Evolutionary conservation across 2,329 filamentous ascomycete species (phyloP).

Genomic region (Hypoxylon sp.): DNA sequence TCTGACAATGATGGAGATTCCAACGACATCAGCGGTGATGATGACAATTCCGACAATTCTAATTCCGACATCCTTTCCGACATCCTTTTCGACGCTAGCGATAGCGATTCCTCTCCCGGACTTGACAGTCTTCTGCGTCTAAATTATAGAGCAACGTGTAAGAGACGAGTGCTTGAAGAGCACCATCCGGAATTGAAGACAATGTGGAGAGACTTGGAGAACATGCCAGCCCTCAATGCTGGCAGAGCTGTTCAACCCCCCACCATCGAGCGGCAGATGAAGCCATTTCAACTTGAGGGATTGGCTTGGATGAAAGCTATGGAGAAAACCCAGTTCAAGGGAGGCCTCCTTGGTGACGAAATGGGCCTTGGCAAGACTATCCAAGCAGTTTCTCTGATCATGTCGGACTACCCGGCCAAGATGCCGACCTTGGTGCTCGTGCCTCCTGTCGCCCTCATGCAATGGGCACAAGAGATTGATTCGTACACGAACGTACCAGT

Average conservation of each 20-base stretch:
- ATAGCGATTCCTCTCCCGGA: no score
- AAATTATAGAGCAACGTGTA: no score
- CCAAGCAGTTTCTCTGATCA: conserved; percentile 95
- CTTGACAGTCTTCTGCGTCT: no score
- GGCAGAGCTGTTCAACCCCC: conserved; percentile 76
- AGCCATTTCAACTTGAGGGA: conserved; percentile 94
- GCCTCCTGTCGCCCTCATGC: conserved; percentile 93
- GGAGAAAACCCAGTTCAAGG: conserved; percentile 86
- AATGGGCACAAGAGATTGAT: conserved; percentile 88
- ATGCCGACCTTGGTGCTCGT: conserved; percentile 89
- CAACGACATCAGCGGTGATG: neutral
- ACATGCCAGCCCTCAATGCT: conserved; percentile 74
- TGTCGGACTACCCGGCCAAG: conserved; percentile 93
- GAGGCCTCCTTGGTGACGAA: conserved; percentile 93
- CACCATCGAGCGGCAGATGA: conserved; percentile 85
- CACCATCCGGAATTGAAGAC: conserved; percentile 83
- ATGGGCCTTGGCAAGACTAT: conserved; percentile 99
- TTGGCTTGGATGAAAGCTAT: conserved; percentile 95
- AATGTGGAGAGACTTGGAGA: conserved; percentile 86
- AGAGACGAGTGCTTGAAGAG: conserved; percentile 70
- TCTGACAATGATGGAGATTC: conserved; percentile 31
- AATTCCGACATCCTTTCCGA: neutral
- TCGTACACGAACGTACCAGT: conserved; percentile 88
- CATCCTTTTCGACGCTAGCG: no score
- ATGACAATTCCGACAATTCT: neutral